Evolutionary conservation across 2,329 filamentous ascomycete species (phyloP).

Genomic region (Trichoderma brevicompactum): DNA sequence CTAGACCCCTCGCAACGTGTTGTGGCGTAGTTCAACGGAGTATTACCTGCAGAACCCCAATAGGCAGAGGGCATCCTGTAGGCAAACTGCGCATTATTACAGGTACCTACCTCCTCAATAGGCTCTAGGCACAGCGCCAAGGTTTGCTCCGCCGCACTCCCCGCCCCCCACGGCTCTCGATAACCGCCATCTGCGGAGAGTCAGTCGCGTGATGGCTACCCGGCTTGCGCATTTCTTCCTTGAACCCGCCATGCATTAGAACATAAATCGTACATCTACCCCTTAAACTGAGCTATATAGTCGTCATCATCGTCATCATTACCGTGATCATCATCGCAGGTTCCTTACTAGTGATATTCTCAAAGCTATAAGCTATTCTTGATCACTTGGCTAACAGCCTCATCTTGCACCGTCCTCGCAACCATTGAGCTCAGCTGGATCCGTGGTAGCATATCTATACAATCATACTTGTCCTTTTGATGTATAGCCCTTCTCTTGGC

Average conservation of each 20-base stretch:
- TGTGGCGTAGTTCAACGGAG: no score
- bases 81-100: no score
- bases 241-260: not conserved
- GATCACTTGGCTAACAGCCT: not conserved
- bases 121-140: conserved; percentile 19
- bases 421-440: not conserved
- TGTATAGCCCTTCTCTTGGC: not conserved
- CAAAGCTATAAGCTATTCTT: not conserved
- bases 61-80: no score
- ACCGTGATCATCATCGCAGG: not conserved
- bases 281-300: not conserved
- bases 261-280: conserved; percentile 7
- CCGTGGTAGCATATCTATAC: not conserved
- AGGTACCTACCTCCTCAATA: conserved; percentile 2
- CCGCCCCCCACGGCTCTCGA: conserved; percentile 16
- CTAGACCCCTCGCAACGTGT: no score
- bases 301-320: not conserved
- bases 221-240: not conserved
- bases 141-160: conserved; percentile 19
- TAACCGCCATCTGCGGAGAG: conserved; percentile 13
- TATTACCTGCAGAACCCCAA: no score
- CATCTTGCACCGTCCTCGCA: not conserved
- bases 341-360: not conserved
- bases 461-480: not conserved
- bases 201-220: conserved; percentile 13